phyloP scores from a whole-genome alignment of 2,329 filamentous ascomycete species.

The Hirsutella minnesotensis region DNA sequence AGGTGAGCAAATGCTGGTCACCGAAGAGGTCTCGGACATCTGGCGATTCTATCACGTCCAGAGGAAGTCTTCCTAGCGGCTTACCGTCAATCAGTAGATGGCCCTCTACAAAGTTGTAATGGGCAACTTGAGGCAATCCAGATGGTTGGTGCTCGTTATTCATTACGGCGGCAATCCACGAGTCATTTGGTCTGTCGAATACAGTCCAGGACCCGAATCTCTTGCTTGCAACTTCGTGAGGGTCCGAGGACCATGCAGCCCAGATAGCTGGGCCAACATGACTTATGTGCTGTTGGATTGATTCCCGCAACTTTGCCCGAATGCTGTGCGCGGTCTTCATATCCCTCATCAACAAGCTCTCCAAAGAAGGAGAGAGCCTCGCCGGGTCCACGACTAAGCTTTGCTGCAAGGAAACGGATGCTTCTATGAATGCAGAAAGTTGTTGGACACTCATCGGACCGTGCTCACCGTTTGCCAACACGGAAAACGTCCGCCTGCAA shows the following conservation, averaged over 20 bases:
- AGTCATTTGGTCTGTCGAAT: not conserved
- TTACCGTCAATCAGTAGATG: slow-evolving; percentile 24
- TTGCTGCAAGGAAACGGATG: slow-evolving; percentile 15
- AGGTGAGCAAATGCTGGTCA: slow-evolving; percentile 35
- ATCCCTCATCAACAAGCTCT: slow-evolving; percentile 10
- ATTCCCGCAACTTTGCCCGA: slow-evolving; percentile 2
- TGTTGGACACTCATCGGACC: slow-evolving; percentile 1
- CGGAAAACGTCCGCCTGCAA: slow-evolving; percentile 30
- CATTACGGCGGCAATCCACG: not conserved
- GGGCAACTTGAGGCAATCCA: slow-evolving; percentile 11
- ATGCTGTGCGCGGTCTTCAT: slow-evolving; percentile 7
- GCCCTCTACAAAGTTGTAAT: slow-evolving; percentile 21
- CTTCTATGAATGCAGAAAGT: slow-evolving; percentile 9
- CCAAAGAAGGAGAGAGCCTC: slow-evolving; percentile 1
- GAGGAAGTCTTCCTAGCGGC: slow-evolving; percentile 34
- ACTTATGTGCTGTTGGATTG: not conserved
- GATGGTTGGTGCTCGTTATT: not conserved
- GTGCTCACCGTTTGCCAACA: not conserved
- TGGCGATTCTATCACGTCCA: slow-evolving; percentile 30
- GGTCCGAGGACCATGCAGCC: not conserved
- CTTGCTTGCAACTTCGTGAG: not conserved
- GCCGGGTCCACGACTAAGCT: slow-evolving; percentile 10
- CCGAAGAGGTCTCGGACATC: slow-evolving; percentile 41
- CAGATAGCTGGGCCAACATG: not conserved
- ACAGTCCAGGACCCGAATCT: not conserved